Evolutionary conservation across 139 green algal species (phyloP).

Genomic region (Micromonas commoda): DNA sequence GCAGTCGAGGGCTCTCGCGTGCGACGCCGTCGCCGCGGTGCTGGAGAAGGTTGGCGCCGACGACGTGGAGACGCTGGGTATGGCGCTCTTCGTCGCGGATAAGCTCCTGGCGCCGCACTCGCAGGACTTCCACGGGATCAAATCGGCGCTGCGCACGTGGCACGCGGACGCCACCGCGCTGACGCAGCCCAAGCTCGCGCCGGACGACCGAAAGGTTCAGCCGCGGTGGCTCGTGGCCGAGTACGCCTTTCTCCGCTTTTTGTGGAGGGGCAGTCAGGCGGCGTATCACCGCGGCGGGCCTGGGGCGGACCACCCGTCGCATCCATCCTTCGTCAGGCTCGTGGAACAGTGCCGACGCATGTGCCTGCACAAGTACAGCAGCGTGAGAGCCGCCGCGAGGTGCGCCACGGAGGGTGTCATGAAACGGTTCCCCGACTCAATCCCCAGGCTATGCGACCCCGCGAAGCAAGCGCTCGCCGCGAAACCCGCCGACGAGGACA

Average conservation of each 20-base stretch:
- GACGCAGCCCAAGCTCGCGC: constrained; percentile 34
- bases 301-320: too few relatives aligned
- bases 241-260: not conserved
- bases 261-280: constrained; percentile 1
- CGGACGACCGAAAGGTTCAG: constrained; percentile 1
- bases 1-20: not conserved
- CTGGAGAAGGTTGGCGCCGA: not conserved
- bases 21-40: not conserved
- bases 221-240: constrained; percentile 53
- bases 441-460: not conserved
- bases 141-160: constrained; percentile 31
- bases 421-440: not conserved
- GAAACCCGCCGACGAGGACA: constrained; percentile 21
- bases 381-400: not conserved
- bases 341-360: too few relatives aligned
- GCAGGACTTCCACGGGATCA: not conserved
- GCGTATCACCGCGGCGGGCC: not conserved
- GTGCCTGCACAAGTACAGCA: too few relatives aligned
- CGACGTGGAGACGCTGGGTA: constrained; percentile 33
- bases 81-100: constrained; percentile 16
- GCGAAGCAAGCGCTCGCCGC: not conserved
- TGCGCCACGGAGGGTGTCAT: not conserved
- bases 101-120: constrained; percentile 25
- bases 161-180: constrained; percentile 41
- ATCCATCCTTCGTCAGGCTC: not conserved